Evolutionary conservation across 345 rosid species (phyloP), one percentile per base, ranked within the genome.

Genomic region (Geranium rotundifolium): DNA sequence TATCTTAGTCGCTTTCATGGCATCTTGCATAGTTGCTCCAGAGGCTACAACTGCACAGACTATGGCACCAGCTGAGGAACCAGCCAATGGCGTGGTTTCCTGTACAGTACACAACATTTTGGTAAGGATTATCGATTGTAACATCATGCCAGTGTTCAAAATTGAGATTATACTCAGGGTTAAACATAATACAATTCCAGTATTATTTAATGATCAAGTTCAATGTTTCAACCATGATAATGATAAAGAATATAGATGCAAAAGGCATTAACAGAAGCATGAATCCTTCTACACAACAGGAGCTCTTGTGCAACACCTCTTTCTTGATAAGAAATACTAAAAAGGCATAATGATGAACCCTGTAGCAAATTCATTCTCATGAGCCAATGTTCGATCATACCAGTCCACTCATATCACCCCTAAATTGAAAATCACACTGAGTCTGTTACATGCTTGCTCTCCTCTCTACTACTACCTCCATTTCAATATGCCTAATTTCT

Each of bases 1-100:
- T 58, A 63, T 20, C 76, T 93, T 90, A 59, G 91, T 87, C 64
- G 82, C 89, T 54, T 67, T 57, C 67, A 93, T 71, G 29, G 90
- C 97, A 59, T 86, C 93, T 10, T 63, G 70, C 97, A 86, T 93
- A 55, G 81, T 81, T 19, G 82, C 70, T 29, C 96, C 97, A 59
- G 97, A 90, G 56, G 96, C 89, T 55, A 93, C 74, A 59, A 76
- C 86, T 0, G 91, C 99, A 78, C 97, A 85, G 10, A 83, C 84
- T 29, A 93, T 84, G 65, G 99, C 95, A 37, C 97, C 97, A 59
- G 97, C 99, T 52, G 99, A 92, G 49, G 97, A 76, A 67, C 99
- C 97, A 19, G 97, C 89, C 54, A 93, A 72, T 58, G 99, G 99
- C 60, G 97, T 87, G 10, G 86, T 90, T 41, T 93, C 95, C 97